These are phyloP conservation scores for Claviceps arundinis DNA, from an alignment of 2,329 filamentous ascomycete species.

Conservation along the genomic window DNA sequence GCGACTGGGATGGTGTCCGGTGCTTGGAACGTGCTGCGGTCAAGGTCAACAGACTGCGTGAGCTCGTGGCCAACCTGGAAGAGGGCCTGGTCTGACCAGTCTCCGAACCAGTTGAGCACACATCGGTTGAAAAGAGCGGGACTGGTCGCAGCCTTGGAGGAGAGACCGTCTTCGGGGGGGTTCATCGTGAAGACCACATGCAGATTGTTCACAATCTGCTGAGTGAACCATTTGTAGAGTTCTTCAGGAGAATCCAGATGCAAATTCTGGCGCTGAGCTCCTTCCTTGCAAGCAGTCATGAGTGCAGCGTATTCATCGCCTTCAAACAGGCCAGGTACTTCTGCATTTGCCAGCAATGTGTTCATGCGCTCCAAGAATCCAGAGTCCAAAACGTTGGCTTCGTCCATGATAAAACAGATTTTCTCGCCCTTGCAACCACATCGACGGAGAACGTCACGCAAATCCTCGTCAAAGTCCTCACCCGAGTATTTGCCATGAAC, in stretches of 20 bases:
- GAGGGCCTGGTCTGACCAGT: conserved; percentile 97
- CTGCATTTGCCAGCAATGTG: conserved; percentile 94
- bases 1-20: conserved; percentile 89
- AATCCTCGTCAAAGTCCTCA: conserved; percentile 96
- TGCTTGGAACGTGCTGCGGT: conserved; percentile 70
- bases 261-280: conserved; percentile 87
- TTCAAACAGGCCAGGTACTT: conserved; percentile 96
- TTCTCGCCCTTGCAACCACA: conserved; percentile 98
- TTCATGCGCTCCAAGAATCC: conserved; percentile 99
- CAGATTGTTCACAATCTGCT: conserved; percentile 96
- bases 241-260: conserved; percentile 96
- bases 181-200: conserved; percentile 99
- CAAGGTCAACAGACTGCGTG: conserved; percentile 90
- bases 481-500: conserved; percentile 97
- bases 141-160: conserved; percentile 92
- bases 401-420: conserved; percentile 99
- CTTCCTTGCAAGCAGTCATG: conserved; percentile 98
- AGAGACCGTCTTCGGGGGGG: conserved; percentile 85
- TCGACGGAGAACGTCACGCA: conserved; percentile 82
- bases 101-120: conserved; percentile 98
- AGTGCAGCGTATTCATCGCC: conserved; percentile 97
- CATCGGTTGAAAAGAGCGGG: conserved; percentile 98
- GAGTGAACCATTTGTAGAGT: conserved; percentile 99
- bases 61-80: conserved; percentile 96
- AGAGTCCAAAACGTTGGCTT: conserved; percentile 95